Evolutionary conservation across 2,329 filamentous ascomycete species (phyloP).

Genomic region (Scopulariopsis brevicaulis): DNA sequence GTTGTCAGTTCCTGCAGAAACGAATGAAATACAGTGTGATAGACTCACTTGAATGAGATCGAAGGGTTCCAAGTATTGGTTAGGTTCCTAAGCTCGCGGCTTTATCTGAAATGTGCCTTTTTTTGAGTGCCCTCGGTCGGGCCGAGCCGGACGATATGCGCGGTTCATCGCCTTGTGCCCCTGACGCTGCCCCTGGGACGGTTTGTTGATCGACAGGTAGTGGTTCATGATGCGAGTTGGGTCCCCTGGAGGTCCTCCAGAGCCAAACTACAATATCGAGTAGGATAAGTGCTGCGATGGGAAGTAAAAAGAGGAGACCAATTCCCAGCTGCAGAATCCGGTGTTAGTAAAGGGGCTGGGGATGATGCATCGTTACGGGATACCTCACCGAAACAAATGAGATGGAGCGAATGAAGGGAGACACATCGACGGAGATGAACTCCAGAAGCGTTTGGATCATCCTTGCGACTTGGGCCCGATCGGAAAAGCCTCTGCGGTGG

Average conservation of each 20-base stretch:
- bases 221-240: neutral
- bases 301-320: conserved; percentile 32
- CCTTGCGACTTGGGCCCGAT: neutral
- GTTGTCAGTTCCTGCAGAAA: neutral
- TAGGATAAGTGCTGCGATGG: conserved; percentile 32
- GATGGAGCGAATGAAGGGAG: conserved; percentile 21
- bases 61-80: neutral
- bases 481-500: neutral
- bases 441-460: neutral
- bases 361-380: neutral
- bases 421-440: conserved; percentile 11
- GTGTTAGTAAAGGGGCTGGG: neutral
- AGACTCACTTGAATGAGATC: neutral
- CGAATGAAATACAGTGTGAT: neutral
- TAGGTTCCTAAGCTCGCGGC: neutral
- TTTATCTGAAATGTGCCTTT: neutral
- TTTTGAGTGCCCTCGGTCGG: neutral
- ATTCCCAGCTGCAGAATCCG: neutral
- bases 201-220: conserved; percentile 9
- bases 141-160: neutral
- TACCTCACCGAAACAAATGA: conserved; percentile 25
- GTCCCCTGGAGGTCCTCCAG: conserved; percentile 27
- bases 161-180: neutral
- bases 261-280: conserved; percentile 42
- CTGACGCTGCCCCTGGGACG: neutral